Evolutionary conservation across 345 rosid species (phyloP), one percentile per base, ranked within the genome.

Genomic region (Zanthoxylum bungeanum): DNA sequence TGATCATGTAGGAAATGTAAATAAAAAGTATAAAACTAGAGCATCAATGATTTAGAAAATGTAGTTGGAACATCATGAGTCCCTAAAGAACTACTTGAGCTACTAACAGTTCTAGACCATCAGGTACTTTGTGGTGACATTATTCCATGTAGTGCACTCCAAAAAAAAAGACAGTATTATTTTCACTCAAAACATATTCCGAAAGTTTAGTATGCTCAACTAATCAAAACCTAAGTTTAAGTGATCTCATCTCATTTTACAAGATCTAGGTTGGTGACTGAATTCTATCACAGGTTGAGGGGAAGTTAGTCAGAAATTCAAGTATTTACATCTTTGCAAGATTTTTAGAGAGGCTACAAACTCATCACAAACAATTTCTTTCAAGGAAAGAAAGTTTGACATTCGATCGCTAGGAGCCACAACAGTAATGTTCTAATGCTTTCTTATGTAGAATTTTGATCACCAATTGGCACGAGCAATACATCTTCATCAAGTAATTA

Each of bases 341-440:
- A 31, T 51, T 59, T 50, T n/a, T n/a, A n/a, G 46, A 25, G 59
- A 34, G 30, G 24, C n/a, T 12, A 66, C 25, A 66, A 66, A 66
- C 58, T 65, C 9, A 50, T 31, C 40, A 10, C n/a, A 62, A 31
- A 66, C 4, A 11, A 31, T 30, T 9, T 27, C 21, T 17, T 28
- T 24, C 28, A 28, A 2, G 16, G 24, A 34, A 34, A 9, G n/a
- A 36, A 34, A 27, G 4, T 60, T 9, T 14, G 34, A 5, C 19
- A 33, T 21, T 16, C 64, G n/a, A 27, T 44, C 34, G 7, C n/a
- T 25, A n/a, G 21, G 4, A 51, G 40, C 4, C 44, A 34, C 16
- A 60, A 21, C 4, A 36, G 40, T 8, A 36, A 28, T n/a, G 24
- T 21, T 19, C 25, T 51, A 33, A 34, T 51, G 25, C 37, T 27